These are phyloP conservation scores for Aaosphaeria arxii DNA, from an alignment of 2,329 filamentous ascomycete genomes.

Conservation along the genomic window DNA sequence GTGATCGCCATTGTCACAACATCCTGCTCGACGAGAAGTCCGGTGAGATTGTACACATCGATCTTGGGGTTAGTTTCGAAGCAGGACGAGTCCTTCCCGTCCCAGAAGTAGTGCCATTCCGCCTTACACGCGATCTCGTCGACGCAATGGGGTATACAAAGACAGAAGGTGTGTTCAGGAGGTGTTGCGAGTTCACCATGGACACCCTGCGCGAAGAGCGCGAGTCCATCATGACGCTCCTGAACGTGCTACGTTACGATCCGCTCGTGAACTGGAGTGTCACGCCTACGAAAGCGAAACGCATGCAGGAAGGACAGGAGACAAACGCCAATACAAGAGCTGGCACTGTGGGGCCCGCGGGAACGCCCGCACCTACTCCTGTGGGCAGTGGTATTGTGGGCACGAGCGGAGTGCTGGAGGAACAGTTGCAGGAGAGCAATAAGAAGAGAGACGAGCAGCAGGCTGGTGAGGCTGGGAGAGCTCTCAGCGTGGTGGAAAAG, in stretches of 20 bases:
- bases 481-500: slow-evolving; percentile 89
- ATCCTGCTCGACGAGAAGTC: slow-evolving; percentile 87
- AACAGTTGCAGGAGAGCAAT: slow-evolving; percentile 9
- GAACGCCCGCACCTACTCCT: slow-evolving; percentile 18
- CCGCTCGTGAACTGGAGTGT: slow-evolving; percentile 95
- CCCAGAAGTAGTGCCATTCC: slow-evolving; percentile 93
- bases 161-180: slow-evolving; percentile 91
- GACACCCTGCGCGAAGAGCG: slow-evolving; percentile 93
- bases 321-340: slow-evolving; percentile 43
- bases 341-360: slow-evolving; percentile 24
- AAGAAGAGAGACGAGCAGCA: slow-evolving; percentile 50
- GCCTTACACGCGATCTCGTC: slow-evolving; percentile 88
- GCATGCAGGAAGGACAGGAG: slow-evolving; percentile 64
- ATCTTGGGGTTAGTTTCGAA: slow-evolving; percentile 95
- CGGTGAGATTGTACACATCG: slow-evolving; percentile 94
- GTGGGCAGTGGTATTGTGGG: slow-evolving; percentile 14
- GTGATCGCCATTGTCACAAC: slow-evolving; percentile 94
- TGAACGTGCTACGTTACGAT: slow-evolving; percentile 97
- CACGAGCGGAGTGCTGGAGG: slow-evolving; percentile 21
- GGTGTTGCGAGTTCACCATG: slow-evolving; percentile 98
- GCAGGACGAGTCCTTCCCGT: slow-evolving; percentile 92
- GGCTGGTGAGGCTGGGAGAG: slow-evolving; percentile 81
- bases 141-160: slow-evolving; percentile 96
- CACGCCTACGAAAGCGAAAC: slow-evolving; percentile 64
- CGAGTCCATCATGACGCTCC: slow-evolving; percentile 96